phyloP scores from a whole-genome alignment of 352 stramenopile genomes.

The Globisporangium perplexum region DNA sequence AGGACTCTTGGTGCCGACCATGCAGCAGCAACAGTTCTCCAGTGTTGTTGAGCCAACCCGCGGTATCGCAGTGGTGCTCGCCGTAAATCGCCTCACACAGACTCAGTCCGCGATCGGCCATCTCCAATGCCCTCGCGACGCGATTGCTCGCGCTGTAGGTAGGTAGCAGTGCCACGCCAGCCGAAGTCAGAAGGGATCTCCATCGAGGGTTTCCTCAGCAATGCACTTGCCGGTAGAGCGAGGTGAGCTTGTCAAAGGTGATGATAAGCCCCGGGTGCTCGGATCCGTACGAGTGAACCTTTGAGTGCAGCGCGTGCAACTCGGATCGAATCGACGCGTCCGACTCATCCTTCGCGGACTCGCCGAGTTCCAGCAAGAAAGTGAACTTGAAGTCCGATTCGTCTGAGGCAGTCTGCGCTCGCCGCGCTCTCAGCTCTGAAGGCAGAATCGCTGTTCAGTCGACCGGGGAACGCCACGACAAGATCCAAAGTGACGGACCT shows the following conservation, averaged over 20 bases:
- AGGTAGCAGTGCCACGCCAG: neutral
- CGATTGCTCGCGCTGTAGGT: slow-evolving; percentile 15
- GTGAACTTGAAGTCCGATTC: slow-evolving; percentile 3
- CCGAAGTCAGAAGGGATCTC: neutral
- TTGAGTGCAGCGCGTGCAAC: slow-evolving; percentile 48
- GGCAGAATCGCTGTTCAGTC: neutral
- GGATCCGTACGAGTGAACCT: slow-evolving; percentile 31
- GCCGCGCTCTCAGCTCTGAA: slow-evolving; percentile 25
- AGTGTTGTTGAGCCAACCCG: slow-evolving; percentile 37
- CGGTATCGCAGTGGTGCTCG: slow-evolving; percentile 26
- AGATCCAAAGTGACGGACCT: slow-evolving; percentile 16
- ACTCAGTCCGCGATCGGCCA: slow-evolving; percentile 32
- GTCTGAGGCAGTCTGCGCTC: slow-evolving; percentile 11
- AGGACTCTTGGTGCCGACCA: slow-evolving; percentile 22
- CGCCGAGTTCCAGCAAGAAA: slow-evolving; percentile 2
- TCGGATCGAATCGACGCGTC: slow-evolving; percentile 32
- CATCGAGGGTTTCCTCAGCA: neutral
- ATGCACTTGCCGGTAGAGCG: slow-evolving; percentile 26
- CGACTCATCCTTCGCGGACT: slow-evolving; percentile 17
- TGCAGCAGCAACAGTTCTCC: slow-evolving; percentile 32
- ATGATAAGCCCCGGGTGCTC: slow-evolving; percentile 25
- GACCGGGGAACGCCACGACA: too few relatives aligned
- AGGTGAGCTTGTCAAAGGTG: slow-evolving; percentile 31
- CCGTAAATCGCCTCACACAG: slow-evolving; percentile 34
- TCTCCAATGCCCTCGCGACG: slow-evolving; percentile 22